A percentile compares a stretch with the other conserved stretches of the same genome.
Conservation (phyloP, 2,329 filamentous ascomycete genomes). For the Colletotrichum caudatum region DNA sequence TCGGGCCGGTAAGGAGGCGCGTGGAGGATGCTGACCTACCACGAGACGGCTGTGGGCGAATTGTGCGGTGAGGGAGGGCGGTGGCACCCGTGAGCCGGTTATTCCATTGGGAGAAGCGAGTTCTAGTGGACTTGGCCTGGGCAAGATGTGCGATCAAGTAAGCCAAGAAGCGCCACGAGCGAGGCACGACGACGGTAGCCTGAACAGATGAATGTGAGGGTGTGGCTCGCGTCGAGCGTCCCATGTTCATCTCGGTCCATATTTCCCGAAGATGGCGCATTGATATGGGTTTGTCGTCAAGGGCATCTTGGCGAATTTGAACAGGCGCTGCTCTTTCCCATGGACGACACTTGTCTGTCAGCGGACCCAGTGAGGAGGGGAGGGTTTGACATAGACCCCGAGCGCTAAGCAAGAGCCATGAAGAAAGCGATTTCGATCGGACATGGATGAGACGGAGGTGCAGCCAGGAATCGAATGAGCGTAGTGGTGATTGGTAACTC, state of each 20-base stretch:
- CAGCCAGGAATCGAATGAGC: conserved; percentile 11
- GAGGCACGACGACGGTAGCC: conserved; percentile 32
- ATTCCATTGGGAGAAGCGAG: conserved; percentile 17
- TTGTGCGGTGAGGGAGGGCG: conserved; percentile 25
- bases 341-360: conserved; percentile 33
- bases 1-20: conserved; percentile 38
- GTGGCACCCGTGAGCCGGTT: conserved; percentile 28
- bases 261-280: conserved; percentile 14
- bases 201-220: conserved; percentile 13
- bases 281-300: conserved; percentile 11
- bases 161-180: conserved; percentile 39
- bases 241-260: conserved; percentile 9
- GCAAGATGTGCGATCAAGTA: conserved; percentile 26
- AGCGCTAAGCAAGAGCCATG: conserved; percentile 22
- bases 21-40: conserved; percentile 35
- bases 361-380: conserved; percentile 29
- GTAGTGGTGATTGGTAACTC: conserved; percentile 12
- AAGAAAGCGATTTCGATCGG: conserved; percentile 27
- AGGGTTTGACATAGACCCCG: conserved; percentile 3
- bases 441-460: conserved; percentile 36
- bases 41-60: conserved; percentile 6
- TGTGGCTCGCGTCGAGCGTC: conserved; percentile 1
- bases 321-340: conserved; percentile 7
- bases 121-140: conserved; percentile 12
- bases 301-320: neutral